Percentiles rank a stretch among this genome's conserved stretches.
Conservation (phyloP, 2,329 filamentous ascomycete genomes). For the Microcyclosporella mali region DNA sequence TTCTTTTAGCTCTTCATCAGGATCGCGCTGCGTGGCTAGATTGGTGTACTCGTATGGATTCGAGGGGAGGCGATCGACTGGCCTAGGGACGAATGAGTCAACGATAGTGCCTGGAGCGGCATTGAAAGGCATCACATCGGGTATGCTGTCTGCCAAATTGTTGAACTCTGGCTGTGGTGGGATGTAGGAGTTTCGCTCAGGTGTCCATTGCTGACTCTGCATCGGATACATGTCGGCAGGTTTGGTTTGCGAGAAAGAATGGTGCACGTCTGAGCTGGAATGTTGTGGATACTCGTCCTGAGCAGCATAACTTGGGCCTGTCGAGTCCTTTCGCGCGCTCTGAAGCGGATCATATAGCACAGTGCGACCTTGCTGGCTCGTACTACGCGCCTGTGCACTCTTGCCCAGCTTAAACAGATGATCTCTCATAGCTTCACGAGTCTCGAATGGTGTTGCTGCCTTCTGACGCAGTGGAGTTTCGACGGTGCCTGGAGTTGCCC, state of each 20-base stretch:
- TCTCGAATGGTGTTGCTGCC: slow-evolving; percentile 5
- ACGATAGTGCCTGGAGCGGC: too few species aligned
- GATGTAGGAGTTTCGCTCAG: neutral
- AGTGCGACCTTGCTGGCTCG: slow-evolving; percentile 23
- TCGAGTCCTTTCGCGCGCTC: neutral
- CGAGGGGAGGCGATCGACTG: too few species aligned
- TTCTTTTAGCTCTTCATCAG: slow-evolving; percentile 33
- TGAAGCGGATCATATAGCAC: slow-evolving; percentile 31
- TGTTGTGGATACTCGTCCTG: too few species aligned
- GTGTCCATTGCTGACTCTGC: neutral
- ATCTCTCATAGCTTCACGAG: slow-evolving; percentile 22
- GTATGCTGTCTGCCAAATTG: slow-evolving; percentile 7
- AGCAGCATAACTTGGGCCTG: too few species aligned
- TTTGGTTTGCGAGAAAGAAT: too few species aligned
- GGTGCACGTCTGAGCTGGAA: too few species aligned
- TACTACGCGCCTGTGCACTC: slow-evolving; percentile 21
- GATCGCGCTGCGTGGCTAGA: too few species aligned
- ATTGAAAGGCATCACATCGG: slow-evolving; percentile 1
- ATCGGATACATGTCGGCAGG: too few species aligned
- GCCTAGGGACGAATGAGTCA: too few species aligned
- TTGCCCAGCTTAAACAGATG: slow-evolving; percentile 27
- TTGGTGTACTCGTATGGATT: too few species aligned
- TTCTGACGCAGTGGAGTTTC: slow-evolving; percentile 3
- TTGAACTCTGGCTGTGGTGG: slow-evolving; percentile 1
- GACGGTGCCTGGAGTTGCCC: neutral